Base-by-base conservation (phyloP, 345 rosid genomes). In the Populus nigra region DNA sequence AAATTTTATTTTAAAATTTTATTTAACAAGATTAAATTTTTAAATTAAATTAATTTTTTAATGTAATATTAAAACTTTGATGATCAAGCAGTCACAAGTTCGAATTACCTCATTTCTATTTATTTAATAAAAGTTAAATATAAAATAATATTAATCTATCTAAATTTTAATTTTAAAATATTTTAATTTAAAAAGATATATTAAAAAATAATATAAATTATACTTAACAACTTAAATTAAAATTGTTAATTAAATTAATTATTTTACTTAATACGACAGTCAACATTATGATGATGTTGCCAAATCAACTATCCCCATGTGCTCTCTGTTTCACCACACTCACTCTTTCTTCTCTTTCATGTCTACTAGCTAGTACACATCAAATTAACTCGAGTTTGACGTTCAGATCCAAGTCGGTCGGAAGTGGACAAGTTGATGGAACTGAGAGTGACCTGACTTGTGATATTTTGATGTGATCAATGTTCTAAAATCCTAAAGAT, bases 81-180 rank as follows among this genome's bases (percentile, higher is more conserved):
- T 33, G 0, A 33, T 33, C 0, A 33, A 33, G 0, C 0, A 4
- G 0, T 33, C 0, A 33, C 0, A 0, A 33, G 1, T 33, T 33
- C 4, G 0, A 33, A 33, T 33, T 0, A 0, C 0, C 4, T 0
- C 5, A 0, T 33, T 33, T 0, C 0, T 4, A 33, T 33, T 33
- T 33, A 33, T 33, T 4, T 33, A 0, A 33, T 33, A 33, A 33
- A 33, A 33, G 4, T 4, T 33, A 33, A 33, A 4, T 4, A 33
- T 0, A 17, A 18, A 0, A 49, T 49, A 49, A 5, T 1, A 0
- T 17, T 0, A 8, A 8, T 7, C 0, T 33, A 4, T 0, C 0
- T 4, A 31, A 31, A 0, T 31, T 33, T 33, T 3, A 33, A 33
- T 33, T 33, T 33, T 0, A 33, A 33, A 33, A 4, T 0, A 0